Evolutionary conservation across 805 yeast species (phyloP), one percentile per base, ranked within the genome.

Genomic region (Nakazawaea holstii): DNA sequence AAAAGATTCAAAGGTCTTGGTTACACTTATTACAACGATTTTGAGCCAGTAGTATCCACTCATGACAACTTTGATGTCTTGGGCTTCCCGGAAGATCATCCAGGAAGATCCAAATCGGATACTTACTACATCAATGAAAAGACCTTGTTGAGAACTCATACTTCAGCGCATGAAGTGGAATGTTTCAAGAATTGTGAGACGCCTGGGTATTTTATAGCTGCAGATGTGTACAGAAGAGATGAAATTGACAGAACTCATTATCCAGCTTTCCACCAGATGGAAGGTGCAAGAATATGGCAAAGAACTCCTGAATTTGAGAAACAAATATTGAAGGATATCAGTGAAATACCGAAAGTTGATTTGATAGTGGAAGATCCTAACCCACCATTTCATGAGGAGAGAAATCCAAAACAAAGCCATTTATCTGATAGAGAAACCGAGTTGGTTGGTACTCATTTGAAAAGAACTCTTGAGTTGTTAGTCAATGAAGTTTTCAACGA

Each of bases 251-350:
- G 87, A 54, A 90, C 98, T 0, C 99, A 94, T 64, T 94, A 94
- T 61, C 98, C 99, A 1, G 97, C 87, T 0, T 94, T 94, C 67
- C 97, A 94, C 59, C 99, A 94, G 65, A 80, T 94, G 89, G 99
- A 94, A 66, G 99, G 98, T 41, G 97, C 96, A 2, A 71, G 94
- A 50, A 64, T 84, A 2, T 94, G 98, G 98, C 68, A 77, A 7
- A 69, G 84, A 46, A 49, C 52, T 13, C 46, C 39, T 3, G 65
- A 81, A 26, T 58, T 75, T 3, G 68, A 64, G 0, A 67, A 74
- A 52, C 32, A 39, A 11, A 69, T 87, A 11, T 67, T 73, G 46
- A 52, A 58, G 1, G 96, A 89, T 57, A 77, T 88, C 24, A 79
- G 69, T 2, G 63, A 73, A 1, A 75, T 94, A 42, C 90, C 96